These are phyloP conservation scores for Leishmania martiniquensis DNA, from an alignment of 208 protist species.

Conservation along the genomic window DNA sequence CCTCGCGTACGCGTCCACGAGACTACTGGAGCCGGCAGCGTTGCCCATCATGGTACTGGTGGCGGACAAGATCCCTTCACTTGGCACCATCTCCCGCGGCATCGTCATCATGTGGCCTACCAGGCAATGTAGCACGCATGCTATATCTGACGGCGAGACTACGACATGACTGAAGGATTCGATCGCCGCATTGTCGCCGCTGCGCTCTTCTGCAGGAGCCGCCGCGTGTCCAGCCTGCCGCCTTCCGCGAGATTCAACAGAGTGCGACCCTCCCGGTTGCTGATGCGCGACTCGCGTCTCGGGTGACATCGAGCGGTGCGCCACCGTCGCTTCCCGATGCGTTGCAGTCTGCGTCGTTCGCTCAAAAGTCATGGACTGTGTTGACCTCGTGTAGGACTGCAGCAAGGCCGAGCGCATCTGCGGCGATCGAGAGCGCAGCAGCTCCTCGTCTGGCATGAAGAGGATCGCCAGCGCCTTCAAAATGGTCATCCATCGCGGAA, in stretches of 20 bases:
- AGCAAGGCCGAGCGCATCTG: constrained; percentile 23
- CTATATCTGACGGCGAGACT: constrained; percentile 67
- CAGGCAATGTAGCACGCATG: constrained; percentile 67
- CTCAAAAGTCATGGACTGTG: background rate
- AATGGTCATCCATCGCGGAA: constrained; percentile 40
- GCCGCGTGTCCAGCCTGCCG: background rate
- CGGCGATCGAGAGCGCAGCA: constrained; percentile 16
- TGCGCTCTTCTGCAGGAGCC: background rate
- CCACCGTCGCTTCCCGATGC: constrained; percentile 1
- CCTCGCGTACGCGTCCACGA: constrained; percentile 21
- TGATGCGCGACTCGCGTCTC: constrained; percentile 1
- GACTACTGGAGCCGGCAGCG: constrained; percentile 19
- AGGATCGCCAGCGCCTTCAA: constrained; percentile 66
- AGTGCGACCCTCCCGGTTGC: background rate
- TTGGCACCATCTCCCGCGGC: constrained; percentile 33
- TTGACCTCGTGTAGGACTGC: constrained; percentile 25
- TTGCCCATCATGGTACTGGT: constrained; percentile 29
- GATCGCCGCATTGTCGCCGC: constrained; percentile 10
- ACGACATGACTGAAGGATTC: constrained; percentile 49
- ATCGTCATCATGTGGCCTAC: constrained; percentile 67
- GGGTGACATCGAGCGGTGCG: constrained; percentile 3
- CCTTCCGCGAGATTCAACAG: background rate
- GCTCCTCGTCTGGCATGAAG: constrained; percentile 59
- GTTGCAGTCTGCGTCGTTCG: constrained; percentile 4
- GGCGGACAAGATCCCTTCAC: constrained; percentile 28